These are phyloP conservation scores for Margaritispora aquatica DNA, from an alignment of 495 filamentous ascomycete species.

Conservation along the genomic window DNA sequence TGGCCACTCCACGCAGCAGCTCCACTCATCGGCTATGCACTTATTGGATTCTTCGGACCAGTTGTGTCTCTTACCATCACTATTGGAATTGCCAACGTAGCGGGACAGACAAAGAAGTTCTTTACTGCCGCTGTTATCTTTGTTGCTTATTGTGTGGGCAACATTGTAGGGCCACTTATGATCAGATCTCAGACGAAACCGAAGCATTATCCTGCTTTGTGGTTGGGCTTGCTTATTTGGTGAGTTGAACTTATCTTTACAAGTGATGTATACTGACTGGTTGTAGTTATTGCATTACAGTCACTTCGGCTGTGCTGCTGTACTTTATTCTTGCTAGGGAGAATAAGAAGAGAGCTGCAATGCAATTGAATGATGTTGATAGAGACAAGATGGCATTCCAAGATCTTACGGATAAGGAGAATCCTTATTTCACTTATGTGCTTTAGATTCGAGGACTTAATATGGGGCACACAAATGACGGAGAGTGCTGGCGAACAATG, in stretches of 20 bases:
- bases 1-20: slow-evolving; percentile 58
- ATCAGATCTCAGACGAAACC: slow-evolving; percentile 53
- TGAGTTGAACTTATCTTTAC: slow-evolving; percentile 27
- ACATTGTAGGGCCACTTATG: slow-evolving; percentile 30
- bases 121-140: slow-evolving; percentile 68
- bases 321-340: slow-evolving; percentile 51
- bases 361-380: slow-evolving; percentile 52
- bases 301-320: slow-evolving; percentile 44
- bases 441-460: slow-evolving; percentile 23
- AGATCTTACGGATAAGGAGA: slow-evolving; percentile 72
- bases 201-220: slow-evolving; percentile 64
- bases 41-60: slow-evolving; percentile 65
- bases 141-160: slow-evolving; percentile 67
- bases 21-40: slow-evolving; percentile 61
- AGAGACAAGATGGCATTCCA: slow-evolving; percentile 59
- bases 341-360: slow-evolving; percentile 41
- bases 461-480: not conserved
- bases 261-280: not conserved
- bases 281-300: slow-evolving; percentile 61
- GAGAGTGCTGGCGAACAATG: too few relatives aligned
- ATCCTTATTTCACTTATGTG: slow-evolving; percentile 68
- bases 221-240: slow-evolving; percentile 67
- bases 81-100: slow-evolving; percentile 65
- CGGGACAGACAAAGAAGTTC: slow-evolving; percentile 73
- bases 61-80: slow-evolving; percentile 61